Percentiles rank a stretch among this genome's conserved stretches.
phyloP scores from a whole-genome alignment of 306 rosid genomes.

The Dicorynia guianensis region DNA sequence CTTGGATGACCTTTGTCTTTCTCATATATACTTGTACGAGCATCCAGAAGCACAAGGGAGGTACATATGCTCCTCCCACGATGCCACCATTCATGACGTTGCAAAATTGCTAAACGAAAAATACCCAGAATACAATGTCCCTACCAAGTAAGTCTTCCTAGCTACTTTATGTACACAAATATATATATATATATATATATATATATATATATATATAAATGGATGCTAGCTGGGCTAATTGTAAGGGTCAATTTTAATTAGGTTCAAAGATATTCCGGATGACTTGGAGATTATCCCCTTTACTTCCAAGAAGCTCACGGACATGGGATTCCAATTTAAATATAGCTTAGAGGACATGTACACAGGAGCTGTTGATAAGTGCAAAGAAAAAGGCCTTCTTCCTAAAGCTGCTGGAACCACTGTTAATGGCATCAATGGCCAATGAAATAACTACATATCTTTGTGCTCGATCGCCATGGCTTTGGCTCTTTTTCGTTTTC shows the following conservation, averaged over 20 bases:
- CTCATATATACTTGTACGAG: constrained; percentile 69
- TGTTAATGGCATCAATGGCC: neutral
- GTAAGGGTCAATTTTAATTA: constrained; percentile 26
- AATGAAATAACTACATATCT: neutral
- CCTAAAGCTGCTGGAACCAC: constrained; percentile 19
- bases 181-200: no score
- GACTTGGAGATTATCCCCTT: constrained; percentile 56
- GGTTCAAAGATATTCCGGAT: constrained; percentile 70
- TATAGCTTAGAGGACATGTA: constrained; percentile 80
- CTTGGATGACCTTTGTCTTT: constrained; percentile 70
- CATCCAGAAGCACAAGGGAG: constrained; percentile 63
- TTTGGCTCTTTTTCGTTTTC: neutral
- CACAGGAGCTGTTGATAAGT: constrained; percentile 61
- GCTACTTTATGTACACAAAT: neutral
- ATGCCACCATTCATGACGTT: constrained; percentile 67
- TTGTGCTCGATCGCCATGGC: no score
- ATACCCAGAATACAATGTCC: constrained; percentile 69
- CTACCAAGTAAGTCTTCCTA: constrained; percentile 60
- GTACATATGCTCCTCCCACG: constrained; percentile 58
- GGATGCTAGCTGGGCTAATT: neutral
- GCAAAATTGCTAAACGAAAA: constrained; percentile 59
- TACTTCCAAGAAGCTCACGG: constrained; percentile 72
- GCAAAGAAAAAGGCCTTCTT: constrained; percentile 69
- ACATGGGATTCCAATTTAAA: constrained; percentile 70
- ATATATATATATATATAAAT: no score